A percentile compares a stretch with the other conserved stretches of the same genome.
Evolutionary conservation across 257 asterid species (phyloP).

Genomic region (Salvia miltiorrhiza): DNA sequence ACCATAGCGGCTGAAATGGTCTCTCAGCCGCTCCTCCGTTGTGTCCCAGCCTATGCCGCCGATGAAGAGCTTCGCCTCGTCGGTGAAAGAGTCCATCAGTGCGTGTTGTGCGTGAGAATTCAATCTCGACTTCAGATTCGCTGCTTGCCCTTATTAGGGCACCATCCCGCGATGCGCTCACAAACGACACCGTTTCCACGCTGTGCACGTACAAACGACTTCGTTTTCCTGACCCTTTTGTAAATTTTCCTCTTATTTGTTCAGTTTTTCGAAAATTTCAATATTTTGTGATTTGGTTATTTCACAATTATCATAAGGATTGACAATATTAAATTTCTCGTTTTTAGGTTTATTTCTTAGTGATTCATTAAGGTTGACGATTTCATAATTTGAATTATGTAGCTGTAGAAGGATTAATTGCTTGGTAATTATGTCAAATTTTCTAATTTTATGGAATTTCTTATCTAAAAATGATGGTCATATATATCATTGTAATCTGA

Average conservation of each 20-base stretch:
- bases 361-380: too few species aligned
- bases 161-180: neutral
- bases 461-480: too few species aligned
- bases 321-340: too few species aligned
- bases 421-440: too few species aligned
- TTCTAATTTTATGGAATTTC: too few species aligned
- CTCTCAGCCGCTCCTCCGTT: slow-evolving; percentile 28
- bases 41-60: slow-evolving; percentile 44
- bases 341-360: too few species aligned
- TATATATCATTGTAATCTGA: too few species aligned
- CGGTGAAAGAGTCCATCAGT: slow-evolving; percentile 20
- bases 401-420: too few species aligned
- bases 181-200: neutral
- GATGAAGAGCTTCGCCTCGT: slow-evolving; percentile 37
- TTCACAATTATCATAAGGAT: too few species aligned
- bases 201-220: neutral
- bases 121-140: slow-evolving; percentile 6
- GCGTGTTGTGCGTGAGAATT: slow-evolving; percentile 14
- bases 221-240: neutral
- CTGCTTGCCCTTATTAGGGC: slow-evolving; percentile 20
- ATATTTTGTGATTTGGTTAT: too few species aligned
- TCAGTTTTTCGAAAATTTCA: neutral
- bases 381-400: too few species aligned
- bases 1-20: slow-evolving; percentile 31
- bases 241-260: neutral